Conservation (phyloP, 2,329 filamentous ascomycete species). For the Ophiostoma quercus region DNA sequence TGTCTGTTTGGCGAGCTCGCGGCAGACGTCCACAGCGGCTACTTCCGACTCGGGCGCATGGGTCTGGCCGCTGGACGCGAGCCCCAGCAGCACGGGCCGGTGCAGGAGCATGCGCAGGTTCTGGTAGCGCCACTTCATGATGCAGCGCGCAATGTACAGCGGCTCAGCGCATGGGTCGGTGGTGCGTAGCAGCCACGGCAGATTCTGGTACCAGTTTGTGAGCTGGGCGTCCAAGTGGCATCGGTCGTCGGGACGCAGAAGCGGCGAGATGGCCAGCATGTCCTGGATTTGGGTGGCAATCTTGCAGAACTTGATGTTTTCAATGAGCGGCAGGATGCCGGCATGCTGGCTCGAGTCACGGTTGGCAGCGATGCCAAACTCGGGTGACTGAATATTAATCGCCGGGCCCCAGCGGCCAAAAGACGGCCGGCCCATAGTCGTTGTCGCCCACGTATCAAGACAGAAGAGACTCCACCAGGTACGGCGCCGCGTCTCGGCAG, state of each 20-base stretch:
- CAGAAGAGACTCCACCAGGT: slow-evolving; percentile 74
- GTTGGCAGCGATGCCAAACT: slow-evolving; percentile 44
- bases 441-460: slow-evolving; percentile 68
- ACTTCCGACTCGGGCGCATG: slow-evolving; percentile 30
- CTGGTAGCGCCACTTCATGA: slow-evolving; percentile 80
- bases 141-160: slow-evolving; percentile 62
- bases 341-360: slow-evolving; percentile 54
- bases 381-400: slow-evolving; percentile 61
- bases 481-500: slow-evolving; percentile 57
- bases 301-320: slow-evolving; percentile 75
- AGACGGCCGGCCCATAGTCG: slow-evolving; percentile 64
- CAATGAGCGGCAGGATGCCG: slow-evolving; percentile 63
- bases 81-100: slow-evolving; percentile 64
- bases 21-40: slow-evolving; percentile 41
- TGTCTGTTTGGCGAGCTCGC: slow-evolving; percentile 62
- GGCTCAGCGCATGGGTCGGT: slow-evolving; percentile 65
- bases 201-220: slow-evolving; percentile 64
- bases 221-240: slow-evolving; percentile 62
- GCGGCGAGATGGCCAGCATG: slow-evolving; percentile 62
- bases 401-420: slow-evolving; percentile 62
- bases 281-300: slow-evolving; percentile 75
- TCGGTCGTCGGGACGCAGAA: slow-evolving; percentile 62
- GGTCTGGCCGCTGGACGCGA: slow-evolving; percentile 51
- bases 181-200: slow-evolving; percentile 61
- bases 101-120: slow-evolving; percentile 73